phyloP scores from a whole-genome alignment of 176 grass and related monocot species.

The Avena eriantha region DNA sequence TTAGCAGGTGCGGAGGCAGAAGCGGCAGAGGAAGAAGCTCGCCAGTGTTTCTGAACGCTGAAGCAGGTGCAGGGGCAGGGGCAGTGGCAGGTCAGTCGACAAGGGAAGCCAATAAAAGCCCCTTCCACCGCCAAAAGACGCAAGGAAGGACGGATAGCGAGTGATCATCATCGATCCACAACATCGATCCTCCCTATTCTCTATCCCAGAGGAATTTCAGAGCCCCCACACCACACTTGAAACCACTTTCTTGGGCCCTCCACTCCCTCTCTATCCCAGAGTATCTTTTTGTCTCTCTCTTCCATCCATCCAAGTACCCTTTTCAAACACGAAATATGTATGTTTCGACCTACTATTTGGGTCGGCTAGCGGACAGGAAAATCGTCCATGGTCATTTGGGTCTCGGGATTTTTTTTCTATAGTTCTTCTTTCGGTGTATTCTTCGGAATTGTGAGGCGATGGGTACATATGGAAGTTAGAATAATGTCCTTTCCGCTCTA shows the following conservation, averaged over 20 bases:
- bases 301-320: neutral
- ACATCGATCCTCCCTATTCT: neutral
- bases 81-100: neutral
- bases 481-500: too few species aligned
- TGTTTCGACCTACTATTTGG: too few species aligned
- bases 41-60: slow-evolving; percentile 20
- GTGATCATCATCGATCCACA: slow-evolving; percentile 41
- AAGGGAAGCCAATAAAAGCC: slow-evolving; percentile 42
- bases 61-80: neutral
- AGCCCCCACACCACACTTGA: slow-evolving; percentile 49
- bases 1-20: neutral
- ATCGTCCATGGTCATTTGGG: too few species aligned
- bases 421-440: too few species aligned
- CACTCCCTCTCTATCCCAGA: neutral
- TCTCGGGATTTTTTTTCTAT: too few species aligned
- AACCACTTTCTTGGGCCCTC: neutral
- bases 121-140: slow-evolving; percentile 38
- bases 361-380: too few species aligned
- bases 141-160: slow-evolving; percentile 40
- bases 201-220: slow-evolving; percentile 67
- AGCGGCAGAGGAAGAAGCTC: slow-evolving; percentile 44
- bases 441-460: too few species aligned
- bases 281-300: neutral
- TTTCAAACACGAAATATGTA: too few species aligned
- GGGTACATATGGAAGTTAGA: too few species aligned